Percentiles rank a stretch among this genome's conserved stretches.
These are phyloP conservation scores for Gossypium stocksii DNA, from an alignment of 345 rosid species.

Conservation along the genomic window DNA sequence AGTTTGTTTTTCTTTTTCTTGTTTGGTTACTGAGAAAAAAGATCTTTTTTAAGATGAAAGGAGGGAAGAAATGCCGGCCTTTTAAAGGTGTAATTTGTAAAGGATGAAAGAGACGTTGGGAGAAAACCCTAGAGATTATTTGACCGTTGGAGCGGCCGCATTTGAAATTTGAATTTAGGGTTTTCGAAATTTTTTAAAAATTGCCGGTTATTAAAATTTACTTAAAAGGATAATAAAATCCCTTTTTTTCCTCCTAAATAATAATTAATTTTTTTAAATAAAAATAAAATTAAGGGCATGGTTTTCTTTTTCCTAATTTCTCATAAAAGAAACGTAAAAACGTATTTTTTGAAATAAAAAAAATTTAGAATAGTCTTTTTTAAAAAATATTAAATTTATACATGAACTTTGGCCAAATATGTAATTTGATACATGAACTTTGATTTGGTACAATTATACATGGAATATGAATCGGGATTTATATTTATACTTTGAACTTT, in stretches of 20 bases:
- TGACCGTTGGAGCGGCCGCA: constrained; percentile 47
- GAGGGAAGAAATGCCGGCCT: constrained; percentile 5
- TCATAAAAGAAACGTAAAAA: too few species aligned
- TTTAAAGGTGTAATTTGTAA: constrained; percentile 20
- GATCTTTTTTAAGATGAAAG: not conserved
- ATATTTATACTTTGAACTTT: too few species aligned
- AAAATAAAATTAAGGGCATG: not conserved
- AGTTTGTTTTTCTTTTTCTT: not conserved
- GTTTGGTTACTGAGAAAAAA: constrained; percentile 4
- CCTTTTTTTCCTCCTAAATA: not conserved
- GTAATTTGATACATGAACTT: too few species aligned
- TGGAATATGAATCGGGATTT: too few species aligned
- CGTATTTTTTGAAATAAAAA: too few species aligned
- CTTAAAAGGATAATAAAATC: not conserved
- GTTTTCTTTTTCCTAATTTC: too few species aligned
- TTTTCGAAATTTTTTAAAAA: not conserved
- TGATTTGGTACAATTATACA: too few species aligned
- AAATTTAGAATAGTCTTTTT: too few species aligned
- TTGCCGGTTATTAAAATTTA: not conserved
- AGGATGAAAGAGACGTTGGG: constrained; percentile 3
- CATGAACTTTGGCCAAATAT: too few species aligned
- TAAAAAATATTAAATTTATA: too few species aligned
- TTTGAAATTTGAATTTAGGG: constrained; percentile 44
- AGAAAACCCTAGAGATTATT: constrained; percentile 33
- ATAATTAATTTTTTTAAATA: not conserved